Percentiles rank a stretch among this genome's conserved stretches.
phyloP scores from a whole-genome alignment of 2,329 filamentous ascomycete species.

The Dactylellina leptospora region DNA sequence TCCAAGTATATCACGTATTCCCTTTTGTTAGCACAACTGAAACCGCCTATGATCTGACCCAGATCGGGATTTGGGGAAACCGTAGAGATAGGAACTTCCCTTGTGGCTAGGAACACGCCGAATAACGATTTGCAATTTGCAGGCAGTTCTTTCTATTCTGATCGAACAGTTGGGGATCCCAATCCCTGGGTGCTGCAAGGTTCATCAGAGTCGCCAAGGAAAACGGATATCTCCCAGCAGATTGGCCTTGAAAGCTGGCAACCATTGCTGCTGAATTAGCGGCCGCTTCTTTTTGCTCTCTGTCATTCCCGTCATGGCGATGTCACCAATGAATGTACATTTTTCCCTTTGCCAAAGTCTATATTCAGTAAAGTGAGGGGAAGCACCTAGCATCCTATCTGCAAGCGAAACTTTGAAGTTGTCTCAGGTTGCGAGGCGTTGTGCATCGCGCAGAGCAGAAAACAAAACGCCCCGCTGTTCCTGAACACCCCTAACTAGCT shows the following conservation, averaged over 20 bases:
- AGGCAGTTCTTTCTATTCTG: too few relatives aligned
- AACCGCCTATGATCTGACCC: conserved; percentile 13
- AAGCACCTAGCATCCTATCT: neutral
- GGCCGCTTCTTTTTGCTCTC: too few relatives aligned
- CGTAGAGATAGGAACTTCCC: conserved; percentile 12
- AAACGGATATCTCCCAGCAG: neutral
- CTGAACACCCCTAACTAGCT: conserved; percentile 2
- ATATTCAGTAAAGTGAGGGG: neutral
- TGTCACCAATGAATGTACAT: too few relatives aligned
- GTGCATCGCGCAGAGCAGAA: neutral
- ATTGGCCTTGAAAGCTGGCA: too few relatives aligned
- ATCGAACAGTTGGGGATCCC: conserved; percentile 20
- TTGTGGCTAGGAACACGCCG: conserved; percentile 14
- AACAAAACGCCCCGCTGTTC: conserved; percentile 31
- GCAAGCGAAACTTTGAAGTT: conserved; percentile 28
- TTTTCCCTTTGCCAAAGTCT: neutral
- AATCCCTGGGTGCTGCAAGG: conserved; percentile 20
- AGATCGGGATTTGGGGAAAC: conserved; percentile 17
- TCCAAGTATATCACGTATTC: too few relatives aligned
- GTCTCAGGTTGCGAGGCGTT: conserved; percentile 40
- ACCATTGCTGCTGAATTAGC: too few relatives aligned
- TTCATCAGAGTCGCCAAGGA: conserved; percentile 21
- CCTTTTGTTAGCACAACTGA: conserved; percentile 3
- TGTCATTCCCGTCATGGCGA: too few relatives aligned
- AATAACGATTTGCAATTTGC: conserved; percentile 22